Evolutionary conservation across 768 basidiomycete species (phyloP), one percentile per base, ranked within the genome.

Genomic region (Roridomyces roridus): DNA sequence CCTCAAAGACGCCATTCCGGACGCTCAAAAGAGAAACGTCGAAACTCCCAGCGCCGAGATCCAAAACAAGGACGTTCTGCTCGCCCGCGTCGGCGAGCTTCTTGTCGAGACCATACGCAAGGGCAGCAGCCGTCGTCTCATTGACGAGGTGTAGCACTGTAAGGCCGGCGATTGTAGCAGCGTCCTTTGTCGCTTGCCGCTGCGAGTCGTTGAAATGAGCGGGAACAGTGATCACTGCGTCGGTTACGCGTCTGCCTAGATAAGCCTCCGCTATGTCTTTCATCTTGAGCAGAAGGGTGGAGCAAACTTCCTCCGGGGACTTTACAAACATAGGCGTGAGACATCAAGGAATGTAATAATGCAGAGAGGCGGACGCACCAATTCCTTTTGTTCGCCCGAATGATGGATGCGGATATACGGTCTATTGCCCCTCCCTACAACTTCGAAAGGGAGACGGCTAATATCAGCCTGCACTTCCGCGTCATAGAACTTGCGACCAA

Each of bases 121-220:
- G 88, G 65, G 90, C 90, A 48, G 89, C 90, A 25, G 89, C 89
- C 51, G 89, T 91, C 60, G 90, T 89, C 78, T 91, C 89, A 76
- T 91, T 91, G 78, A 91, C 91, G 80, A 91, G 90, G 70, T 89
- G 89, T 73, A 78, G 70, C 51, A 79, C 77, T 44, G 75, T 76
- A n/a, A 80, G 69, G 63, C 77, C 78, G 50, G 78, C 76, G 63
- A 80, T 79, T 36, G 72, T 73, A 41, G 77, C 77, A 51, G 78
- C 77, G 59, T 80, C 77, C 63, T 76, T 79, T 64, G 77, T 79
- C 17, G 77, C 77, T 12, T 51, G 50, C 20, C 50, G 50, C 50
- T 51, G 50, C 8, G 50, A 51, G 50, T 51, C 48, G 37, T 49
- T 47, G 42, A 43, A 43, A 21, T 43, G 17, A 14, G 42, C 42